Evolutionary conservation across 2,329 filamentous ascomycete species (phyloP), one percentile per base, ranked within the genome.

Genomic region (Arthrobotrys pseudoclavata): DNA sequence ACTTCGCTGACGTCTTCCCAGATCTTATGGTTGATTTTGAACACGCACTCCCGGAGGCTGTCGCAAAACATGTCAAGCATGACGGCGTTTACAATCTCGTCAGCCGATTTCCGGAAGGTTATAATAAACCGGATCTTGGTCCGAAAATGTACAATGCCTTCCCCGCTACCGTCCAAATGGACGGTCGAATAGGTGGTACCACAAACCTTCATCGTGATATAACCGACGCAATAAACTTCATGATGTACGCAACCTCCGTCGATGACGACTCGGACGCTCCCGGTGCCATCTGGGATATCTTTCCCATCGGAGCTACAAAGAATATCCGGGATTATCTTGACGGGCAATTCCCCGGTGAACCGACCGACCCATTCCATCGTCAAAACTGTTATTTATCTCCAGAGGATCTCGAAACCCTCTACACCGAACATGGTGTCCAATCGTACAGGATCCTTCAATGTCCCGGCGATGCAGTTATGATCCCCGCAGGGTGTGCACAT

Each of bases 81-180:
- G 61, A 78, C 18, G 81, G 80, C 6, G 26, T 63, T 4, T 69
- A 80, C 18, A 82, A 82, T 52, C 75, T 82, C 7, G 78, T 75
- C 1, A 79, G 80, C 5, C 69, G 80, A 10, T 80, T 82, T 10
- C 81, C 79, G 1, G 34, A 74, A 24, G 63, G 45, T 4, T 80
- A 78, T 29, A 80, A 79, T 29, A 78, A 74, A 26, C 81, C 81
- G 1, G 81, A 82, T 42, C 77, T 82, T 2, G 81, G 81, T 10
- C 81, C 81, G 6, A 82, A 82, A 62, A 82, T 82, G 81, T 82
- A 82, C 34, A 81, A 81, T 50, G 81, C 81, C 12, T 81, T 80
- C 66, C 81, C 81, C 1, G 79, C 81, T 7, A 31, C 47, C 20
- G 31, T 69, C 47, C 45, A 61, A 4, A 64, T 71, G 71, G 53